Conservation (phyloP, 805 yeast genomes). For the Pichia gijzeniarum region DNA sequence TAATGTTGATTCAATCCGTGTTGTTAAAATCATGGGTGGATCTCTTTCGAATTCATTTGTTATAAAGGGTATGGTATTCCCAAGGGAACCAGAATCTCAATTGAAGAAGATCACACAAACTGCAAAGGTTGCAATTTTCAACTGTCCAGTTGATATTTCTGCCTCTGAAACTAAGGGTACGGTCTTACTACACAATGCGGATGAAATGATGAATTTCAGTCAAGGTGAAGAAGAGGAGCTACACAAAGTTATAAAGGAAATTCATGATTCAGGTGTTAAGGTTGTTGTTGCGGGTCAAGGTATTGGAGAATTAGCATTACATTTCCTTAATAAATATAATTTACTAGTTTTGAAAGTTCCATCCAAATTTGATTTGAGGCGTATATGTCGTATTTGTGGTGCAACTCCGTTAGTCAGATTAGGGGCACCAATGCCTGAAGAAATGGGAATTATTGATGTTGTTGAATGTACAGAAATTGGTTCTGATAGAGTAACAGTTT, state of each 20-base stretch:
- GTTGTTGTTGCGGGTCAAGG: conserved; percentile 94
- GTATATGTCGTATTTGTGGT: conserved; percentile 93
- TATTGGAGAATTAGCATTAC: conserved; percentile 88
- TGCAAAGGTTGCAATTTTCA: conserved; percentile 86
- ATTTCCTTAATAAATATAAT: conserved; percentile 81
- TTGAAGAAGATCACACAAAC: conserved; percentile 54
- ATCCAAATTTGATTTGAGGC: conserved; percentile 88
- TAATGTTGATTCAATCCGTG: conserved; percentile 91
- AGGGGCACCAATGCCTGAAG: conserved; percentile 94
- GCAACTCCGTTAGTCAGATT: conserved; percentile 92
- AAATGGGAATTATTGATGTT: conserved; percentile 79
- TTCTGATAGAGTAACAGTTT: conserved; percentile 93
- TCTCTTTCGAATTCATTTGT: conserved; percentile 69
- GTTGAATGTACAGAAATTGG: conserved; percentile 94
- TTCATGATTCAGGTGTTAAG: conserved; percentile 75
- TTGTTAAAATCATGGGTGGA: conserved; percentile 95
- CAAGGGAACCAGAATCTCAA: conserved; percentile 93
- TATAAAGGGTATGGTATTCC: conserved; percentile 96
- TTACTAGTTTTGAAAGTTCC: conserved; percentile 85
- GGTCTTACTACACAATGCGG: conserved; percentile 88
- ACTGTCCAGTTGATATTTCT: conserved; percentile 91
- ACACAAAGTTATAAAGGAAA: conserved; percentile 76
- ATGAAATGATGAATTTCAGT: conserved; percentile 93
- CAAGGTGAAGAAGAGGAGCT: conserved; percentile 95
- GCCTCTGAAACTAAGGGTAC: conserved; percentile 99